These are phyloP conservation scores for Rubus idaeus DNA, from an alignment of 306 rosid species.

Conservation along the genomic window DNA sequence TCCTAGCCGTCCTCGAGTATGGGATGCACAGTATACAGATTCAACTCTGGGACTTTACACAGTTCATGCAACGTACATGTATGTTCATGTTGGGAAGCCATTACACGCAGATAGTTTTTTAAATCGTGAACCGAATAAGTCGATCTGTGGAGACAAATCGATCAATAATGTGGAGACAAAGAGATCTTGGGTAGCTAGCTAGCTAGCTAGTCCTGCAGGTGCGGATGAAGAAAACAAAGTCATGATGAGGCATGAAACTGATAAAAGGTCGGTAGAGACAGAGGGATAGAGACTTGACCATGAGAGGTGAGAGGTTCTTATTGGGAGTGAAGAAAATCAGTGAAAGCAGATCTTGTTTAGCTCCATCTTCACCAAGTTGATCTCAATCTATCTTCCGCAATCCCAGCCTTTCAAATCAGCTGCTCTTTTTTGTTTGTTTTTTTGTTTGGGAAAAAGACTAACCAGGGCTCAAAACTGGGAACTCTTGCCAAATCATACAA, in stretches of 20 bases:
- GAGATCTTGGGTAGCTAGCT: background rate
- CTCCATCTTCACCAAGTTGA: constrained; percentile 19
- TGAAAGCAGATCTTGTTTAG: constrained; percentile 13
- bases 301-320: background rate
- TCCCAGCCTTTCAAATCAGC: constrained; percentile 39
- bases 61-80: background rate
- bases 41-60: background rate
- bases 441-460: background rate
- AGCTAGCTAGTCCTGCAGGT: background rate
- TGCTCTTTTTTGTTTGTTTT: background rate
- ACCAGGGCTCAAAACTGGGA: too few species aligned
- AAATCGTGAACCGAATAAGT: background rate
- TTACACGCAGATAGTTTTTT: background rate
- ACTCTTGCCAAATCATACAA: too few species aligned
- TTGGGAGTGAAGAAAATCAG: constrained; percentile 24
- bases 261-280: constrained; percentile 5
- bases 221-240: constrained; percentile 8
- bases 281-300: constrained; percentile 15
- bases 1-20: constrained; percentile 5
- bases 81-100: background rate
- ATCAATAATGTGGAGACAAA: constrained; percentile 11
- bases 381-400: constrained; percentile 15
- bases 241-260: background rate
- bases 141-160: background rate
- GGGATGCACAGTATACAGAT: background rate